Conservation (phyloP, 1,284 basidiomycete genomes). For the Termitomyces sp. region DNA sequence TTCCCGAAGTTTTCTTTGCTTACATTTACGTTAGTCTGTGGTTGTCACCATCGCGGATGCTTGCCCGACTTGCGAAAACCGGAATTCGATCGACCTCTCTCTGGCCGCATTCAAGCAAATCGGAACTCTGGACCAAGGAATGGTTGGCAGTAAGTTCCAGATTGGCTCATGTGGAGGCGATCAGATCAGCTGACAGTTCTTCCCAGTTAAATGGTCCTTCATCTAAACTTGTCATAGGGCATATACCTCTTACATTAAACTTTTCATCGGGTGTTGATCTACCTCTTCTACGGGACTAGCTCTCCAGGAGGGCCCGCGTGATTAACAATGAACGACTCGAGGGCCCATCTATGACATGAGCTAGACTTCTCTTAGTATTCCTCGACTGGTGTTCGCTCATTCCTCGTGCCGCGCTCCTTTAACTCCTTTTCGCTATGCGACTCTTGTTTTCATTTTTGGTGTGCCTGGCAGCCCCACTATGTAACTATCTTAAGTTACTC, state of each 20-base stretch:
- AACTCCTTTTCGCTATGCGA: background rate
- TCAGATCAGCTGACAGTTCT: slow-evolving; percentile 6
- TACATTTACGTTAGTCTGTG: slow-evolving; percentile 31
- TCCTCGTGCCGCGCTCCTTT: slow-evolving; percentile 2
- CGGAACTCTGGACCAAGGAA: slow-evolving; percentile 49
- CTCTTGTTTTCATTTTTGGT: background rate
- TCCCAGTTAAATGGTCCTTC: slow-evolving; percentile 45
- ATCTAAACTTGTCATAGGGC: slow-evolving; percentile 24
- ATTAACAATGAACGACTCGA: slow-evolving; percentile 15
- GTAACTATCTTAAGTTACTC: background rate
- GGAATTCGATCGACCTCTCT: slow-evolving; percentile 78
- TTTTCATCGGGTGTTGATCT: slow-evolving; percentile 7
- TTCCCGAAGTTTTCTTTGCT: background rate
- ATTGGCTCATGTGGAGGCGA: background rate
- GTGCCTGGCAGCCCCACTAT: slow-evolving; percentile 7
- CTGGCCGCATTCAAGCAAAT: slow-evolving; percentile 66
- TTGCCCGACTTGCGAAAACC: slow-evolving; percentile 76
- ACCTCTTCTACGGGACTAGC: slow-evolving; percentile 12
- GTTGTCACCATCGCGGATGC: slow-evolving; percentile 69
- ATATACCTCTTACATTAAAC: background rate
- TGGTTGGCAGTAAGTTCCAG: slow-evolving; percentile 50
- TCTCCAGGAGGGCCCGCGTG: slow-evolving; percentile 4
- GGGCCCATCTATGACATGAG: slow-evolving; percentile 9
- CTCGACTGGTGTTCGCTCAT: slow-evolving; percentile 14
- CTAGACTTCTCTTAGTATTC: slow-evolving; percentile 4